Percentiles rank a stretch among this genome's conserved stretches.
Evolutionary conservation across 2,329 filamentous ascomycete species (phyloP).

Genomic region (Helotiales sp.): DNA sequence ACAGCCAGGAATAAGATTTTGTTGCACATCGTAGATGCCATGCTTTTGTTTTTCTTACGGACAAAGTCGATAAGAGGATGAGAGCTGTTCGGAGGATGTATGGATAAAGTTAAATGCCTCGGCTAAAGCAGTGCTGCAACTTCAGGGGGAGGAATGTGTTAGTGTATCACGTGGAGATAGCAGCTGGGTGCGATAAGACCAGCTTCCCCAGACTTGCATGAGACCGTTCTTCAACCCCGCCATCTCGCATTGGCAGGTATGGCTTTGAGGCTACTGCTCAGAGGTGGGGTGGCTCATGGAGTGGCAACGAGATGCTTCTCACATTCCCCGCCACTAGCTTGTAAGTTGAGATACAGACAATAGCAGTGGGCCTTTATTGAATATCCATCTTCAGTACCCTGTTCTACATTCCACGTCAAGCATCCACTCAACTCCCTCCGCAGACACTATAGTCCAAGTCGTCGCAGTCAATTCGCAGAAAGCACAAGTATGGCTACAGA

Average conservation of each 20-base stretch:
- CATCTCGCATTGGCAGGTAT: no score
- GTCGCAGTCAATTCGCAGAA: not conserved
- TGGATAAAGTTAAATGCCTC: not conserved
- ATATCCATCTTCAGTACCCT: not conserved
- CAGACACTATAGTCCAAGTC: no score
- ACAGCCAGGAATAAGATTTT: not conserved
- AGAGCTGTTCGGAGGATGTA: not conserved
- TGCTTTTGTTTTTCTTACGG: slow-evolving; percentile 7
- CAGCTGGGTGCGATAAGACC: no score
- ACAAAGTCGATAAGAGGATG: not conserved
- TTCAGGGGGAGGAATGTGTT: not conserved
- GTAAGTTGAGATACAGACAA: not conserved
- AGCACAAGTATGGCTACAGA: not conserved
- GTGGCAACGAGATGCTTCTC: not conserved
- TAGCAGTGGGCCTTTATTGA: not conserved
- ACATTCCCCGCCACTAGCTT: not conserved
- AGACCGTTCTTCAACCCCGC: no score
- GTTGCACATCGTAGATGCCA: slow-evolving; percentile 8
- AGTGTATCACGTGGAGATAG: not conserved
- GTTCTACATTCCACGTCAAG: not conserved
- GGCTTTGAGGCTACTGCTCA: not conserved
- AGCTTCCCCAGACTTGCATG: no score
- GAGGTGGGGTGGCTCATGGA: not conserved
- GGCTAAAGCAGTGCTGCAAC: not conserved
- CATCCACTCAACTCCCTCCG: no score